Evolutionary conservation across 345 rosid genomes (phyloP).

Genomic region (Zanthoxylum bungeanum): DNA sequence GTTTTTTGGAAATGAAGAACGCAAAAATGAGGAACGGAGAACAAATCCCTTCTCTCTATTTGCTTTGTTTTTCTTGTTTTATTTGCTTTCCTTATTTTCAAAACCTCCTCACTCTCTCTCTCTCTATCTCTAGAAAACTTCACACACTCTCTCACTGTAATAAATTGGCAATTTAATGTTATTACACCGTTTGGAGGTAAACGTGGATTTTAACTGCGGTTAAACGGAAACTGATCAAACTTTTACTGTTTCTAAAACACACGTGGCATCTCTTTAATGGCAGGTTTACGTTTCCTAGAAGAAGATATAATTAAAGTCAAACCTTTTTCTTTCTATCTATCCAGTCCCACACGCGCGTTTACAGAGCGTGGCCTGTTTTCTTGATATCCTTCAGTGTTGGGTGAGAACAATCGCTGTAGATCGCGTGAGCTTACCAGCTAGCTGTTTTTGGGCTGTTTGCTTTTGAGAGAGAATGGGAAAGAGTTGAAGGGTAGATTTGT

Average conservation of each 20-base stretch:
- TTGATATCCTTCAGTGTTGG: not conserved
- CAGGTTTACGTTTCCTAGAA: slow-evolving; percentile 19
- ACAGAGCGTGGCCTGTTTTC: not conserved
- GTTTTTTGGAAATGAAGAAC: slow-evolving; percentile 15
- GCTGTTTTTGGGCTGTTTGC: no score
- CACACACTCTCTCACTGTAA: slow-evolving; percentile 27
- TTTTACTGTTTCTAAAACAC: slow-evolving; percentile 5
- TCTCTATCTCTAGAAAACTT: no score
- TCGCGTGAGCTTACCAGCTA: not conserved
- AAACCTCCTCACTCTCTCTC: slow-evolving; percentile 11
- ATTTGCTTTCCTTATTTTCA: slow-evolving; percentile 14
- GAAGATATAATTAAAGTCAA: slow-evolving; percentile 28
- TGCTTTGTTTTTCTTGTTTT: not conserved
- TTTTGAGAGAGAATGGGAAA: not conserved
- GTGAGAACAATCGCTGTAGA: not conserved
- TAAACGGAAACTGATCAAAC: slow-evolving; percentile 25
- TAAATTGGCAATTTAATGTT: slow-evolving; percentile 48
- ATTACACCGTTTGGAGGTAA: slow-evolving; percentile 44
- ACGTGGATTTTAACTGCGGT: slow-evolving; percentile 27
- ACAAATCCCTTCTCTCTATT: slow-evolving; percentile 6
- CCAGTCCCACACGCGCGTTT: not conserved
- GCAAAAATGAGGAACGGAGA: not conserved
- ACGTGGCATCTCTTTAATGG: slow-evolving; percentile 30
- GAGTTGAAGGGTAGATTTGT: not conserved
- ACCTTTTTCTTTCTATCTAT: slow-evolving; percentile 3